phyloP scores from a whole-genome alignment of 305 asterid genomes.

The Fraxinus sp. region DNA sequence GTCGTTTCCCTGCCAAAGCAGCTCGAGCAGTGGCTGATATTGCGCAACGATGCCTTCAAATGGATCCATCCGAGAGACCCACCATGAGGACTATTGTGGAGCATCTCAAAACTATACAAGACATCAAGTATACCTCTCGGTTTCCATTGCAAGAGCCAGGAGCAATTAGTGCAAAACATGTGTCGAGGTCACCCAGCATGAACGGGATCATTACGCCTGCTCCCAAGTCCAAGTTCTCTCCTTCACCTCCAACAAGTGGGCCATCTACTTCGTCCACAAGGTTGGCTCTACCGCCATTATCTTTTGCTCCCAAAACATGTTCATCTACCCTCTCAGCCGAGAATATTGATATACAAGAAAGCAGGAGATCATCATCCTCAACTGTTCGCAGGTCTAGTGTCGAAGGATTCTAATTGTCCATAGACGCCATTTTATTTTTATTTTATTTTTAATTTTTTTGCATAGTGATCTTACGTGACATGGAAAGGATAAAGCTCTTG shows the following conservation, averaged over 20 bases:
- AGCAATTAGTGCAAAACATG: conserved; percentile 55
- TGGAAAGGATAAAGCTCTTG: conserved; percentile 43
- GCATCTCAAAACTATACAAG: conserved; percentile 77
- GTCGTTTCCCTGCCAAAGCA: conserved; percentile 89
- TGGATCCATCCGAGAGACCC: conserved; percentile 94
- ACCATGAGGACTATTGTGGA: conserved; percentile 91
- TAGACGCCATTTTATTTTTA: conserved; percentile 41
- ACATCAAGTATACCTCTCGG: conserved; percentile 75
- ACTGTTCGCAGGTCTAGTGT: conserved; percentile 58
- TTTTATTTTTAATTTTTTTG: conserved; percentile 18
- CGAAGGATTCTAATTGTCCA: conserved; percentile 66
- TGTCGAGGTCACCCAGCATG: conserved; percentile 79
- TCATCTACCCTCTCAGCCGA: conserved; percentile 57
- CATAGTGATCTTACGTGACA: conserved; percentile 45
- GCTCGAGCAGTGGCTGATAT: conserved; percentile 84
- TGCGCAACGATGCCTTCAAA: conserved; percentile 85
- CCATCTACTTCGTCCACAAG: conserved; percentile 43
- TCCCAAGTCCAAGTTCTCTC: conserved; percentile 53
- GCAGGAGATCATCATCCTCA: conserved; percentile 63
- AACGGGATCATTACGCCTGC: conserved; percentile 60
- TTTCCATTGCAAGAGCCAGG: conserved; percentile 94
- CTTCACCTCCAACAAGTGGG: conserved; percentile 50
- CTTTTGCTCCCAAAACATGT: conserved; percentile 64
- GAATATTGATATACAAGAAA: conserved; percentile 59
- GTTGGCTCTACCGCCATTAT: conserved; percentile 43